These are phyloP conservation scores for Phtheirospermum japonicum DNA, from an alignment of 257 asterid species.

Conservation along the genomic window DNA sequence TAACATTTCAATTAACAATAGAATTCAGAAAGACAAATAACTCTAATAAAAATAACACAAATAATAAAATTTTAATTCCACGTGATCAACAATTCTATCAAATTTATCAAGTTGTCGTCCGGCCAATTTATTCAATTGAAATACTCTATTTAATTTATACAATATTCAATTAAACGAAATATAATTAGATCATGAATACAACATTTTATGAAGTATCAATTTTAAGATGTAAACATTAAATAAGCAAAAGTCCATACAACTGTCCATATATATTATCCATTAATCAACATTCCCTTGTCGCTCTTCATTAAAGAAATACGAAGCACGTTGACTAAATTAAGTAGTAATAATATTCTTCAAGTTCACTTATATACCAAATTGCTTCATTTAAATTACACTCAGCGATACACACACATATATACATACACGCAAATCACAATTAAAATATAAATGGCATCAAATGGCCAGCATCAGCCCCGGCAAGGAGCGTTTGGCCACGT, in stretches of 20 bases:
- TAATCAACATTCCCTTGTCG: neutral
- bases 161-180: too few relatives aligned
- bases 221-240: slow-evolving; percentile 2
- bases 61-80: too few relatives aligned
- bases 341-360: neutral
- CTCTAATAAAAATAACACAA: too few relatives aligned
- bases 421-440: neutral
- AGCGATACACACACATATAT: neutral
- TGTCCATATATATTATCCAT: too few relatives aligned
- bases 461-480: slow-evolving; percentile 84
- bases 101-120: too few relatives aligned
- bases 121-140: too few relatives aligned
- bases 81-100: too few relatives aligned
- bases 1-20: too few relatives aligned
- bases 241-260: slow-evolving; percentile 3
- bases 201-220: slow-evolving; percentile 7
- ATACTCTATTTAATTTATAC: too few relatives aligned
- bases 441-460: slow-evolving; percentile 21
- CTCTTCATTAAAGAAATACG: neutral
- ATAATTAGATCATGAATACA: too few relatives aligned
- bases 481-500: slow-evolving; percentile 59
- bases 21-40: too few relatives aligned
- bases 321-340: neutral
- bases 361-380: neutral
- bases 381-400: neutral